These are phyloP conservation scores for Penicillium sp. DNA, from an alignment of 2,329 filamentous ascomycete species.

Conservation along the genomic window DNA sequence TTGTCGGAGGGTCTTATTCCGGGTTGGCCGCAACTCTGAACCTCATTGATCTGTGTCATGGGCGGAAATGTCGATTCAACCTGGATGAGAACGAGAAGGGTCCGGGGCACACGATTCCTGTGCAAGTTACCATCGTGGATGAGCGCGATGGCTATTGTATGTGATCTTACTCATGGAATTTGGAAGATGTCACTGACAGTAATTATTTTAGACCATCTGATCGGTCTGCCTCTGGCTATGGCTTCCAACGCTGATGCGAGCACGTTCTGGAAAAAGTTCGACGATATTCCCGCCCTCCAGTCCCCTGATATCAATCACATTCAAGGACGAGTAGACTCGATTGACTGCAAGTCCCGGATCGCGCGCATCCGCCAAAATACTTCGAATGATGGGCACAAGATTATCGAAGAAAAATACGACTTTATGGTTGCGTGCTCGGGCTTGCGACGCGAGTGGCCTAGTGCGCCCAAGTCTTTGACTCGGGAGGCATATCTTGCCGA, in stretches of 20 bases:
- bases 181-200: neutral
- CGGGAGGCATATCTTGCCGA: slow-evolving; percentile 58
- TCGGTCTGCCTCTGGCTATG: slow-evolving; percentile 3
- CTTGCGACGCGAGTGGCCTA: slow-evolving; percentile 64
- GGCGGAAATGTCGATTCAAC: slow-evolving; percentile 25
- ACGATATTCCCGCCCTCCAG: slow-evolving; percentile 4
- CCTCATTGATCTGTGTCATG: slow-evolving; percentile 62
- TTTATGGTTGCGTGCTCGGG: slow-evolving; percentile 69
- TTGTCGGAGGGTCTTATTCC: slow-evolving; percentile 69
- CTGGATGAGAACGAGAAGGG: slow-evolving; percentile 40
- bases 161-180: slow-evolving; percentile 26
- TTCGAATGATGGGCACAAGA: neutral
- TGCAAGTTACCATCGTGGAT: slow-evolving; percentile 66
- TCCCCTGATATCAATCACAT: slow-evolving; percentile 2
- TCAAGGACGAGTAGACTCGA: slow-evolving; percentile 1
- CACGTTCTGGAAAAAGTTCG: slow-evolving; percentile 4
- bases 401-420: slow-evolving; percentile 41
- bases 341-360: slow-evolving; percentile 4
- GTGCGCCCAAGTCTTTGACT: slow-evolving; percentile 63
- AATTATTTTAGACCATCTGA: neutral
- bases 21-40: slow-evolving; percentile 66
- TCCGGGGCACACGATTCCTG: slow-evolving; percentile 38
- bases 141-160: slow-evolving; percentile 73
- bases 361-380: neutral
- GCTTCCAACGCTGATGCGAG: slow-evolving; percentile 1